These are phyloP conservation scores for Parathielavia hyrcaniae DNA, from an alignment of 495 filamentous ascomycete species.

Conservation along the genomic window DNA sequence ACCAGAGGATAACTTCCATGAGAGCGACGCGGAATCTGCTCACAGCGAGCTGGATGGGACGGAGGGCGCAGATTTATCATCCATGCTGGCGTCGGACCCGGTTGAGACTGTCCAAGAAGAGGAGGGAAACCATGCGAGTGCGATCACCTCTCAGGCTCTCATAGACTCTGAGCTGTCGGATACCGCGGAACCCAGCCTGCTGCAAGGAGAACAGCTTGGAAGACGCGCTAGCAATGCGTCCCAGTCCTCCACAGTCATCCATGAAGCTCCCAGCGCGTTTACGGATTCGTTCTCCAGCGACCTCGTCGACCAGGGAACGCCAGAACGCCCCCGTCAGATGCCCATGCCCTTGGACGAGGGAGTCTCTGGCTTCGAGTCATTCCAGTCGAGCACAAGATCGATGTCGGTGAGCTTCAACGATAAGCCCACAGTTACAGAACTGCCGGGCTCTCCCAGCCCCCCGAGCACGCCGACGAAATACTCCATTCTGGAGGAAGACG, in stretches of 20 bases:
- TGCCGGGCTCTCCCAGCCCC: slow-evolving; percentile 30
- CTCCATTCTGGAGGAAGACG: slow-evolving; percentile 27
- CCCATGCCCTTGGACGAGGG: slow-evolving; percentile 19
- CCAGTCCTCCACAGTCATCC: slow-evolving; percentile 37
- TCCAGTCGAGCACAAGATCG: slow-evolving; percentile 36
- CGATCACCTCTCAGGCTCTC: background rate
- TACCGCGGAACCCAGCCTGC: slow-evolving; percentile 12
- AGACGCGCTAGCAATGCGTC: slow-evolving; percentile 36
- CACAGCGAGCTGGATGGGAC: background rate
- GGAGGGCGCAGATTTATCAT: background rate
- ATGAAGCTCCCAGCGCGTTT: slow-evolving; percentile 26
- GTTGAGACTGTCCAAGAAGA: background rate
- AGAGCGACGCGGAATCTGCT: background rate
- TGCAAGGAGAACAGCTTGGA: slow-evolving; percentile 20
- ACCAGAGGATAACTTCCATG: background rate
- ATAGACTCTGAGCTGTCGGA: slow-evolving; percentile 24
- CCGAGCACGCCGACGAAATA: slow-evolving; percentile 24
- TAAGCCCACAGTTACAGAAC: slow-evolving; percentile 34
- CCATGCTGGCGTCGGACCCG: background rate
- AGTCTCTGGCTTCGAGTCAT: slow-evolving; percentile 32
- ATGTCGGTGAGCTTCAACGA: slow-evolving; percentile 43
- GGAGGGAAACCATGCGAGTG: background rate
- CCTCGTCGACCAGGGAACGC: slow-evolving; percentile 25
- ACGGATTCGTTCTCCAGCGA: slow-evolving; percentile 30
- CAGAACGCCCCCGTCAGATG: slow-evolving; percentile 34